Base-by-base conservation (phyloP, 768 basidiomycete genomes). In the Leccinum aurantiacum region DNA sequence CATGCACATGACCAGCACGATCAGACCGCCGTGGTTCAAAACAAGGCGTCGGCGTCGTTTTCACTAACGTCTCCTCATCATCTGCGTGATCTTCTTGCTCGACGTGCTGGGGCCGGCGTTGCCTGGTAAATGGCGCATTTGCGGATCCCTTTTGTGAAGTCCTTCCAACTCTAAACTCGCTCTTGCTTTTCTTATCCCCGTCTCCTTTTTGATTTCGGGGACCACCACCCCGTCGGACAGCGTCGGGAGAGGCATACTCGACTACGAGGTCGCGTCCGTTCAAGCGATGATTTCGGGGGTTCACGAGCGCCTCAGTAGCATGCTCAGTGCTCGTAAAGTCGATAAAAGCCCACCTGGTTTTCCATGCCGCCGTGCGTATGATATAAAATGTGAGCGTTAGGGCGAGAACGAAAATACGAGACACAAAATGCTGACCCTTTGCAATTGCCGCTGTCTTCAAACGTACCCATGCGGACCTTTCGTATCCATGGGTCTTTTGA, bases 401-500 rank as follows among this genome's bases (percentile, higher is more conserved):
- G 22, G 44, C 14, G 19, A 47, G 11, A 41, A 33, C 22, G 13
- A 25, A 37, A 25, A 50, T 4, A 27, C n/a, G 1, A 77, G 82
- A 25, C 15, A 25, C 15, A 17, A 6, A 60, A 69, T 17, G 61
- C 69, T 52, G 53, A 97, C 96, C 96, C 96, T 81, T 98, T 99
- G 77, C 96, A 98, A 56, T 84, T 75, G 9, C 96, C 96, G 53
- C 86, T 91, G 73, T 99, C 96, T 71, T 98, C 94, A 65, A 99
- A 99, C 17, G 95, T 95, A 4, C 94, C 95, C 84, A 99, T 83
- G 6, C 96, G 86, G 29, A 99, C 77, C 70, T 93, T 93, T 61
- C 90, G 82, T 77, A 89, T 82, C 86, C 85, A 86, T 24, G 73
- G 70, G 50, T 83, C 81, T 25, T 69, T 63, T 7, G 60, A 41